phyloP scores from a whole-genome alignment of 2,329 filamentous ascomycete species.

The Diaporthe sp. region DNA sequence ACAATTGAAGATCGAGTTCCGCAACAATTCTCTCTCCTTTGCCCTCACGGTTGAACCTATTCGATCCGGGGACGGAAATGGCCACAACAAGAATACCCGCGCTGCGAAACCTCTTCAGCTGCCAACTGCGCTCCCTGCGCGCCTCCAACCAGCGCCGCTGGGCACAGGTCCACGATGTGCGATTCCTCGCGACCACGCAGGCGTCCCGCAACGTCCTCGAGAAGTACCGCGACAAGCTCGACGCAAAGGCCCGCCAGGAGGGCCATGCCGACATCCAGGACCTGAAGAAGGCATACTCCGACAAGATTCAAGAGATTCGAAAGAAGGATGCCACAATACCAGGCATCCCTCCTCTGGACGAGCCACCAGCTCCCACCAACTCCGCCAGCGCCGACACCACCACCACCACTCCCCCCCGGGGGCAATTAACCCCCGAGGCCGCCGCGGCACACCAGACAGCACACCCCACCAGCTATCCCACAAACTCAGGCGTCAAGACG shows the following conservation, averaged over 20 bases:
- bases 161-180: constrained; percentile 93
- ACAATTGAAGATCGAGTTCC: not conserved
- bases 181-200: constrained; percentile 86
- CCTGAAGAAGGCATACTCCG: constrained; percentile 85
- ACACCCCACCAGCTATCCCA: constrained; percentile 44
- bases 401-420: constrained; percentile 42
- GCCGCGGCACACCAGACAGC: constrained; percentile 46
- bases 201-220: constrained; percentile 78
- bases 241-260: constrained; percentile 79
- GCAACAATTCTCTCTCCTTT: not conserved
- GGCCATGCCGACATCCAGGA: constrained; percentile 79
- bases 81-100: constrained; percentile 61
- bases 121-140: constrained; percentile 50
- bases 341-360: constrained; percentile 41
- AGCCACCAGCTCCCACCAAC: not conserved
- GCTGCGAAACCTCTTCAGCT: constrained; percentile 61
- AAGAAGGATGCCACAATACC: constrained; percentile 72
- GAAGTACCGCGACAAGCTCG: constrained; percentile 89
- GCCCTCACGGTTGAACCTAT: not conserved
- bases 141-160: constrained; percentile 78
- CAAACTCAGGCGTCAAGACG: constrained; percentile 55
- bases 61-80: constrained; percentile 54
- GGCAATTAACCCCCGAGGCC: constrained; percentile 47
- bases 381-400: not conserved
- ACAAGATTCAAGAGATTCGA: constrained; percentile 82